Conservation (phyloP, 2,329 filamentous ascomycete genomes). For the Nothopassalora personata region DNA sequence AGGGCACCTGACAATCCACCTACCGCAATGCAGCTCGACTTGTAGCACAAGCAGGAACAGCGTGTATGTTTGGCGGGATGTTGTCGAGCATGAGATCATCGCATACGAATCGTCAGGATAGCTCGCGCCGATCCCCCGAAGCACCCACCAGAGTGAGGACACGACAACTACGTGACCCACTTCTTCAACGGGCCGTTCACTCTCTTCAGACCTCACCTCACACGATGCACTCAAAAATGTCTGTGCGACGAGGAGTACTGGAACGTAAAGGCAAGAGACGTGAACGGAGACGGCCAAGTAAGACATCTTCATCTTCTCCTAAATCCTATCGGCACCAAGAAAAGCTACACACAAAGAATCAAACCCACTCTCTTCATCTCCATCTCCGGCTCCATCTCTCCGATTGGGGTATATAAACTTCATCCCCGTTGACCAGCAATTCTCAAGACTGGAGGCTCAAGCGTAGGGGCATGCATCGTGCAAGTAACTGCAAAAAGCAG, state of each 20-base stretch:
- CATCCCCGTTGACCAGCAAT: constrained; percentile 10
- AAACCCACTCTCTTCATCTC: constrained; percentile 3
- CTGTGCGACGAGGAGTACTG: neutral
- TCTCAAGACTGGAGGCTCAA: constrained; percentile 2
- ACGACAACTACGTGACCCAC: neutral
- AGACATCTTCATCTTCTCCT: neutral
- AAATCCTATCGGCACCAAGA: constrained; percentile 7
- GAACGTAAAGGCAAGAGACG: neutral
- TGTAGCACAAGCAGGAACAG: neutral
- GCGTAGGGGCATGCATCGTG: constrained; percentile 6
- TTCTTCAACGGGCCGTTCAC: neutral
- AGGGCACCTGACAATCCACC: neutral
- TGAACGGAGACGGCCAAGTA: neutral
- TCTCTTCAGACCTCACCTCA: neutral
- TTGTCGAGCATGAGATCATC: neutral
- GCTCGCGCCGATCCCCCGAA: neutral
- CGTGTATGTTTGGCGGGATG: neutral
- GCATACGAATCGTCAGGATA: neutral
- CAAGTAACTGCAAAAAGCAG: neutral
- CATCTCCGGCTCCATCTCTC: constrained; percentile 3
- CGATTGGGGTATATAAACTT: constrained; percentile 6
- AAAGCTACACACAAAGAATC: constrained; percentile 15
- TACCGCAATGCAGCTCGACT: neutral
- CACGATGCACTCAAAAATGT: neutral
- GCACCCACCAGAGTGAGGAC: neutral